Conservation (phyloP, 306 rosid genomes). For the Notholithocarpus densiflorus region DNA sequence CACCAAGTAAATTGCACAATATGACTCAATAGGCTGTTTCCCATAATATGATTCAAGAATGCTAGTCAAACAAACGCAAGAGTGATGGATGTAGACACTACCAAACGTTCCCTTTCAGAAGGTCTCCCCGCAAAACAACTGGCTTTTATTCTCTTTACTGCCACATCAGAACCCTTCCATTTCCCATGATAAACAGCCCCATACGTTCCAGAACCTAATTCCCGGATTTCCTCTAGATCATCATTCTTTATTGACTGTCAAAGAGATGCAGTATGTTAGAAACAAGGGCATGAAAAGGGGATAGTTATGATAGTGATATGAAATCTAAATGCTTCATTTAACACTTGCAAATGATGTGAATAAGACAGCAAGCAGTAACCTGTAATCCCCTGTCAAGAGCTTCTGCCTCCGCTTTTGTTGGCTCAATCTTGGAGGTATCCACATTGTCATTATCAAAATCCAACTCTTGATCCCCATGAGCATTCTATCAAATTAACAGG, state of each 20-base stretch:
- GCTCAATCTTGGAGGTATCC: constrained; percentile 72
- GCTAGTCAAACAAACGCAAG: constrained; percentile 25
- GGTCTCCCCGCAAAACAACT: constrained; percentile 99
- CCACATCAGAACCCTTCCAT: constrained; percentile 99
- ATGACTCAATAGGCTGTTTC: background rate
- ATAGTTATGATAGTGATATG: background rate
- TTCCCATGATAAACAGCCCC: constrained; percentile 98
- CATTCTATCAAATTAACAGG: constrained; percentile 49
- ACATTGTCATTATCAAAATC: constrained; percentile 63
- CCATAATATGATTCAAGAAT: constrained; percentile 1
- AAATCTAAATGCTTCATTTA: background rate
- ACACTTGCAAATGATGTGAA: constrained; percentile 17
- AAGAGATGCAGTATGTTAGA: constrained; percentile 26
- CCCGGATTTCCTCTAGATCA: constrained; percentile 97
- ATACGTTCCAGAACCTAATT: constrained; percentile 95
- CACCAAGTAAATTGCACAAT: background rate
- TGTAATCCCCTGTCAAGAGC: constrained; percentile 92
- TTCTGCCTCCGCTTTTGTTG: constrained; percentile 94
- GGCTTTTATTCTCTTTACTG: constrained; percentile 93
- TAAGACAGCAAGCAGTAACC: constrained; percentile 43
- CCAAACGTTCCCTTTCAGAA: constrained; percentile 94
- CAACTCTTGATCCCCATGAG: constrained; percentile 62
- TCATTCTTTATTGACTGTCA: constrained; percentile 83
- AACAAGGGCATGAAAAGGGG: constrained; percentile 4
- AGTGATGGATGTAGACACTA: constrained; percentile 36